Evolutionary conservation across 176 grass and related monocot genomes (phyloP).

Genomic region (Zoysia pacifica): DNA sequence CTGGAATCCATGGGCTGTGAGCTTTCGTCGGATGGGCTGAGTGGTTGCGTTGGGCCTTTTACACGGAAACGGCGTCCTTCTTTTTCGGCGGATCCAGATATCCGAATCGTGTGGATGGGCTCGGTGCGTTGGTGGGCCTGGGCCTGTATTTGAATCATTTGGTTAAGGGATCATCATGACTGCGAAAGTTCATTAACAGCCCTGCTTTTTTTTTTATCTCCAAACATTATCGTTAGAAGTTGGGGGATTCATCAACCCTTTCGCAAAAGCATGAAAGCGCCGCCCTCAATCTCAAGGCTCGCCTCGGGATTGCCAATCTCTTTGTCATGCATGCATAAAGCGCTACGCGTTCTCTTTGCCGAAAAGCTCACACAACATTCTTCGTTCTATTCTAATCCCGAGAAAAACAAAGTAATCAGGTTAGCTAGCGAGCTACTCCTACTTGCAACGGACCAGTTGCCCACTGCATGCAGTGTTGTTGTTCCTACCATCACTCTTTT

Average conservation of each 20-base stretch:
- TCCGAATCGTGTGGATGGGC: background rate
- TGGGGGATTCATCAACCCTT: constrained; percentile 22
- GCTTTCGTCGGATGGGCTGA: background rate
- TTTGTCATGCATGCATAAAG: constrained; percentile 47
- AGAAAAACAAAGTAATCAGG: constrained; percentile 24
- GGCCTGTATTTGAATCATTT: too few species aligned
- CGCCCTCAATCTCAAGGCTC: constrained; percentile 34
- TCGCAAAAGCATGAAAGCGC: constrained; percentile 37
- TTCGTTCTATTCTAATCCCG: constrained; percentile 37
- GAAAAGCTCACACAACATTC: constrained; percentile 45
- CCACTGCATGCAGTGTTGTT: background rate
- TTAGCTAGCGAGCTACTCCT: background rate
- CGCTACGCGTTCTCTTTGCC: constrained; percentile 24
- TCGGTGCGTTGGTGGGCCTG: background rate
- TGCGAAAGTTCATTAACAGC: too few species aligned
- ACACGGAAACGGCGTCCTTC: background rate
- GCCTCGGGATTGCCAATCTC: constrained; percentile 46
- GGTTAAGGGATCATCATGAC: too few species aligned
- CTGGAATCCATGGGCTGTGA: background rate
- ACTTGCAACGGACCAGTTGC: too few species aligned
- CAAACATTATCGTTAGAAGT: background rate
- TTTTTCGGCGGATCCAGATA: background rate
- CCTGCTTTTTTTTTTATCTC: too few species aligned
- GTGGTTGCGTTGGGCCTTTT: background rate
- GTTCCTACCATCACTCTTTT: background rate